Evolutionary conservation across 352 stramenopile species (phyloP), one percentile per base, ranked within the genome.

Genomic region (Globisporangium parvum): DNA sequence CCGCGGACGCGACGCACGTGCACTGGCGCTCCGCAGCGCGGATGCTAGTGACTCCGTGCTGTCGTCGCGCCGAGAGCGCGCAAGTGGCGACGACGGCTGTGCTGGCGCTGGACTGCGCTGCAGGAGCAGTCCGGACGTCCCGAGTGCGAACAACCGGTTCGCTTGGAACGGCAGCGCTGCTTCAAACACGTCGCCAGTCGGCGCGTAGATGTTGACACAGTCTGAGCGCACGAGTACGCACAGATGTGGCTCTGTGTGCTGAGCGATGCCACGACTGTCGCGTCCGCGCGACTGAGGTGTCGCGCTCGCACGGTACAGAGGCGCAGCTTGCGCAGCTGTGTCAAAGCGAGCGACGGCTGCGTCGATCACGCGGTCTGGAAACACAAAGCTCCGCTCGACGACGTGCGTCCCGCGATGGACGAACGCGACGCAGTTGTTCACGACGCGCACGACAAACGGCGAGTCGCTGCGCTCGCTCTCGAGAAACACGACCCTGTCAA

Each of bases 151-250:
- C 4, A 93, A 58, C 6, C 61, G 66, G 51, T 75, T 84, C 18
- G 80, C 77, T 41, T 88, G 78, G 66, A 91, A 93, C 0, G 83
- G 80, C 28, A 93, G 60, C 26, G 83, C 59, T 20, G 85, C 77
- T 42, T 93, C 83, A 47, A 82, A 88, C 48, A 85, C 70, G 39
- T 90, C 79, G 1, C 82, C 82, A 6, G 65, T 62, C 20, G 77
- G 71, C 14, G 77, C 69, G 63, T 85, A 89, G 35, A 90, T 70
- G 40, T 80, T 85, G 20, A 90, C 64, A 49, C 68, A 86, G 65
- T 91, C 81, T 9, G 69, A 70, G 6, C 79, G 79, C 47, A 84
- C 77, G 39, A 91, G 61, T 24, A 91, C 68, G 51, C 81, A 91
- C 37, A 89, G 58, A 63, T 85, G 68, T 45, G 59, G 53, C 20